Base-by-base conservation (phyloP, 179 eudicot species). In the Amaranthus tricolor region DNA sequence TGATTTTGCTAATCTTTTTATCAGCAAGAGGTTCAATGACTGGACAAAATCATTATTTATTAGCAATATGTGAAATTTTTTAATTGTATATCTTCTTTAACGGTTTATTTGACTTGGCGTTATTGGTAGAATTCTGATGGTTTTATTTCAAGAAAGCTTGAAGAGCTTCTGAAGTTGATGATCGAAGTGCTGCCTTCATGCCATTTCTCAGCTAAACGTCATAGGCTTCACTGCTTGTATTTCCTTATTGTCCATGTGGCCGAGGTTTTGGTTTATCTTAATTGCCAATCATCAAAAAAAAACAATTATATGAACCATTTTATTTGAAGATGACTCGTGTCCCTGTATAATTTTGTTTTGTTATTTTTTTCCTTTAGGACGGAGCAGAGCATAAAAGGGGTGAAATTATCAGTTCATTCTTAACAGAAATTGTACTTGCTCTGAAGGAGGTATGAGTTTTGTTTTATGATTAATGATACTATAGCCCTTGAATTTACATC, bases 191-290 rank as follows among this genome's bases (percentile, higher is more conserved):
- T 91, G 65, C 96, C 93, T 69, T 85, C 83, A 17, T 93, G 99
- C 78, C 99, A 96, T 82, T 88, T 86, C 85, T 86, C 99, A 15
- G 96, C 99, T 60, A 96, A 96, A 74, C 99, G 94, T 70, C 86
- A 89, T 83, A 88, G 99, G 77, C 97, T 96, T 50, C 90, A 89
- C 79, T 91, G 98, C 77, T 82, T 96, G 78, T 91, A 89, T 85
- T 89, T 83, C 74, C 72, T 96, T 72, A 88, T 93, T 82, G 86
- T 87, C 51, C 86, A 87, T 83, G 84, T 82, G 31, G 77, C 87
- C 51, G 89, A 96, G 99, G 99, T 93, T 60, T 60, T 52, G 6
- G 10, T 71, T 63, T 9, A 10, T 62, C 3, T 59, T 59, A 59
- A 19, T 59, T 20, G 3, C 20, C 63, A 59, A 64, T 45, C 12